Percentiles rank a stretch among this genome's conserved stretches.
phyloP scores from a whole-genome alignment of 352 stramenopile species.

The Peronospora destructor region DNA sequence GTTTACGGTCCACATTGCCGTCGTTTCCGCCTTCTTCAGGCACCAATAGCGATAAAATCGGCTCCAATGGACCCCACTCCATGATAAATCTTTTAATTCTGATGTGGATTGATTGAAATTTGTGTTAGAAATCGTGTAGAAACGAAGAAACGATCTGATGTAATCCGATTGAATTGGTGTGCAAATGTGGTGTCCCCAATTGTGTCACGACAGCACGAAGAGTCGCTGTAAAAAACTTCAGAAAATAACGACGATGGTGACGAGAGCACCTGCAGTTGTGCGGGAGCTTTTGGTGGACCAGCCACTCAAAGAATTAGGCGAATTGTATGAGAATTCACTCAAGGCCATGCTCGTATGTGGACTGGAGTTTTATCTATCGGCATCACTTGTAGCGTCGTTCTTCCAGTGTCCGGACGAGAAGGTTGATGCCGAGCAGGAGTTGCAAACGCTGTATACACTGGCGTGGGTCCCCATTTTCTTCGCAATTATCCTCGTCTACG shows the following conservation, averaged over 20 bases:
- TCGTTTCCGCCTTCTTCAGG: conserved; percentile 31
- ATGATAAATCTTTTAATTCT: conserved; percentile 4
- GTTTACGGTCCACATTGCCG: conserved; percentile 38
- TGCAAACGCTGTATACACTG: conserved; percentile 62
- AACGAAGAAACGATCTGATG: neutral
- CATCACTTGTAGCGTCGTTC: conserved; percentile 60
- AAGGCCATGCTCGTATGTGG: conserved; percentile 53
- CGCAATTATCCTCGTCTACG: conserved; percentile 46
- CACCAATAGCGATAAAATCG: conserved; percentile 39
- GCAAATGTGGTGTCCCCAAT: neutral
- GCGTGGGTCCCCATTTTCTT: conserved; percentile 49
- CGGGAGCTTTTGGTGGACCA: conserved; percentile 31
- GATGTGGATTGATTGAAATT: neutral
- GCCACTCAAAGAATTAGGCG: conserved; percentile 29
- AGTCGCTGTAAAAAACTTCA: neutral
- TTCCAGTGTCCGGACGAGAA: conserved; percentile 52
- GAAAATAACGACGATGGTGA: conserved; percentile 2
- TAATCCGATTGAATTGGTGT: neutral
- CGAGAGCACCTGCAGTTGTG: conserved; percentile 13
- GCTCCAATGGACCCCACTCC: conserved; percentile 52
- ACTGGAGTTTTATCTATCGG: conserved; percentile 68
- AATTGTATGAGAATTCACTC: conserved; percentile 47
- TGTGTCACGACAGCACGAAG: neutral
- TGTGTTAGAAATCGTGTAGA: no score
- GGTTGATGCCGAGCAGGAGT: conserved; percentile 54